Percentiles rank a stretch among this genome's conserved stretches.
These are phyloP conservation scores for Marchantia paleacea DNA, from an alignment of 225 moss, liverwort and hornwort genomes.

Conservation along the genomic window DNA sequence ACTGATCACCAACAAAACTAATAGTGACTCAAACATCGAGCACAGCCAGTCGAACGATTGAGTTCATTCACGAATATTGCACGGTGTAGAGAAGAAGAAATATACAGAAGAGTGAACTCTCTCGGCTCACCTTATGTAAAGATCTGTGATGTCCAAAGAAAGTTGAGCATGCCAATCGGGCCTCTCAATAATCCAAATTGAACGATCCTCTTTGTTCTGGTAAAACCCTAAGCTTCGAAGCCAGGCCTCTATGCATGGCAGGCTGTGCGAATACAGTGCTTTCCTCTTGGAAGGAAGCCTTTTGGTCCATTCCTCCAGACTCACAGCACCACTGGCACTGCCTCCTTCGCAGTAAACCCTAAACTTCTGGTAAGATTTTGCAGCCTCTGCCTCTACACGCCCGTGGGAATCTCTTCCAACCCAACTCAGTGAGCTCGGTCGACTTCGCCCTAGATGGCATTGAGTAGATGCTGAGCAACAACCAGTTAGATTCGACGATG, in stretches of 20 bases:
- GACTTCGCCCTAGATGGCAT: background rate
- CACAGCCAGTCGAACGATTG: too few relatives aligned
- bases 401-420: background rate
- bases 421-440: background rate
- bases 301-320: constrained; percentile 58
- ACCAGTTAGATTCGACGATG: background rate
- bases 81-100: background rate
- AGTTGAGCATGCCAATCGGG: constrained; percentile 95
- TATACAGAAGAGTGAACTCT: background rate
- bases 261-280: constrained; percentile 87
- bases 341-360: constrained; percentile 36
- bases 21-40: too few relatives aligned
- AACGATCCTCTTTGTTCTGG: constrained; percentile 75
- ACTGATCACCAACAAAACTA: too few relatives aligned
- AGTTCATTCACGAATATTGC: background rate
- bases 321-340: constrained; percentile 29
- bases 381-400: background rate
- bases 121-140: constrained; percentile 65
- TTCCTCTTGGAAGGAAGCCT: constrained; percentile 85
- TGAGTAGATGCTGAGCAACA: background rate
- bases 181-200: constrained; percentile 72
- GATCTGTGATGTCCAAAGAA: constrained; percentile 80
- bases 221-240: constrained; percentile 69
- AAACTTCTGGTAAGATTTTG: constrained; percentile 11
- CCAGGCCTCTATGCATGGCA: constrained; percentile 92